phyloP scores from a whole-genome alignment of 176 grass and related monocot species.

The Secale cereale region DNA sequence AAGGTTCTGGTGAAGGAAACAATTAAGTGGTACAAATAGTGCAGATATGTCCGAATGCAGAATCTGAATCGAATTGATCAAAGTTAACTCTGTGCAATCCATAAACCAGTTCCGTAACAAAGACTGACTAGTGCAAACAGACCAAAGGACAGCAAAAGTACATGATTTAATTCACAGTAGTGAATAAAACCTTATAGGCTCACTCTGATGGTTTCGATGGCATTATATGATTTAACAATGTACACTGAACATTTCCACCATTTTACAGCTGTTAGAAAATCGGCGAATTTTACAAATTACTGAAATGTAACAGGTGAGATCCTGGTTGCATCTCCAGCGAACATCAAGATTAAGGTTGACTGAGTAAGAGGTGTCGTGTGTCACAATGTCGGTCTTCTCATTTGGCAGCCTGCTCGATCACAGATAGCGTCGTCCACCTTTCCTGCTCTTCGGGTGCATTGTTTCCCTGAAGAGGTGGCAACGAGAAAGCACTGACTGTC shows the following conservation, averaged over 20 bases:
- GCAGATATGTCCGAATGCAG: not conserved
- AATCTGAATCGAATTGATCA: not conserved
- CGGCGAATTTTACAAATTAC: conserved; percentile 29
- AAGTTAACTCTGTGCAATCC: not conserved
- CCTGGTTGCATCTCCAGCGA: conserved; percentile 28
- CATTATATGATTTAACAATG: conserved; percentile 39
- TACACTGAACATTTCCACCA: conserved; percentile 23
- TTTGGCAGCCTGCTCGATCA: conserved; percentile 68
- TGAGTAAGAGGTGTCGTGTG: not conserved
- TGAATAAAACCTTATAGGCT: conserved; percentile 17
- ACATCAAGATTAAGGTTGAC: conserved; percentile 22
- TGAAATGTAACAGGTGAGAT: conserved; percentile 34
- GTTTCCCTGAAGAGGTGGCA: conserved; percentile 72
- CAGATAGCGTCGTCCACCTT: conserved; percentile 56
- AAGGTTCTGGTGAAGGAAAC: too few relatives aligned
- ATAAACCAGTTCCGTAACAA: not conserved
- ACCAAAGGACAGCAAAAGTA: conserved; percentile 12
- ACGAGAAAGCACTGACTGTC: conserved; percentile 78
- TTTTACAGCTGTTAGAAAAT: conserved; percentile 49
- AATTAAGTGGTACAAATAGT: not conserved
- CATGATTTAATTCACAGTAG: conserved; percentile 29
- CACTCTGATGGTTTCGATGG: conserved; percentile 14
- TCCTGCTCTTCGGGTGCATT: conserved; percentile 49
- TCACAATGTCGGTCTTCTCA: conserved; percentile 14
- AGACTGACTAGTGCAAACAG: not conserved